Percentiles rank a stretch among this genome's conserved stretches.
Evolutionary conservation across 768 basidiomycete genomes (phyloP).

Genomic region (Trametes sanguinea): DNA sequence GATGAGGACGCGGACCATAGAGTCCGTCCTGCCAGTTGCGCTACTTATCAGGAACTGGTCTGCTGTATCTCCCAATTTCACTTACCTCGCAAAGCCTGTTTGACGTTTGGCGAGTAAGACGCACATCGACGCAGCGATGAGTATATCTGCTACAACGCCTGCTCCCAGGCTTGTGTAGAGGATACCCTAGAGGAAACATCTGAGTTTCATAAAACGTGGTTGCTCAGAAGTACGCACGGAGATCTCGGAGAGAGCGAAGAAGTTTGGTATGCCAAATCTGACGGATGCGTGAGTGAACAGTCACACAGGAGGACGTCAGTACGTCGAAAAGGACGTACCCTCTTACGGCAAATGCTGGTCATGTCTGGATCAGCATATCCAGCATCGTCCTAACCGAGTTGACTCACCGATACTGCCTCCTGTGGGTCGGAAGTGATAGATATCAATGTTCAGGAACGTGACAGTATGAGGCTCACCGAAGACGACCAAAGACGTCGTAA

Average conservation of each 20-base stretch:
- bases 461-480: constrained; percentile 11
- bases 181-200: constrained; percentile 20
- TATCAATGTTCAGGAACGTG: not conserved
- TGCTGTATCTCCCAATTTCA: not conserved
- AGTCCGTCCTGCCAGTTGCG: constrained; percentile 19
- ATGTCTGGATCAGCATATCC: not conserved
- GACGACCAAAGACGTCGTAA: constrained; percentile 11
- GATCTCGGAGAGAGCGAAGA: constrained; percentile 10
- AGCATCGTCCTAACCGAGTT: too few species aligned
- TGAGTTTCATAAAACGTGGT: too few species aligned
- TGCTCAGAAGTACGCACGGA: constrained; percentile 11
- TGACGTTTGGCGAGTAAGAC: constrained; percentile 19
- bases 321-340: not conserved
- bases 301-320: not conserved
- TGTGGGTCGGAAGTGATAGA: not conserved
- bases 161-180: constrained; percentile 29
- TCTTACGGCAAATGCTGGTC: constrained; percentile 11
- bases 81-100: constrained; percentile 18
- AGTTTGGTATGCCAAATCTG: constrained; percentile 12
- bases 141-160: constrained; percentile 26
- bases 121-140: constrained; percentile 29
- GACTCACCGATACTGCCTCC: constrained; percentile 18
- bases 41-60: not conserved
- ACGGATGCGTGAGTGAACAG: not conserved
- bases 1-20: constrained; percentile 26